phyloP scores from a whole-genome alignment of 169 alveolate species.

The Eimeria sp. region DNA sequence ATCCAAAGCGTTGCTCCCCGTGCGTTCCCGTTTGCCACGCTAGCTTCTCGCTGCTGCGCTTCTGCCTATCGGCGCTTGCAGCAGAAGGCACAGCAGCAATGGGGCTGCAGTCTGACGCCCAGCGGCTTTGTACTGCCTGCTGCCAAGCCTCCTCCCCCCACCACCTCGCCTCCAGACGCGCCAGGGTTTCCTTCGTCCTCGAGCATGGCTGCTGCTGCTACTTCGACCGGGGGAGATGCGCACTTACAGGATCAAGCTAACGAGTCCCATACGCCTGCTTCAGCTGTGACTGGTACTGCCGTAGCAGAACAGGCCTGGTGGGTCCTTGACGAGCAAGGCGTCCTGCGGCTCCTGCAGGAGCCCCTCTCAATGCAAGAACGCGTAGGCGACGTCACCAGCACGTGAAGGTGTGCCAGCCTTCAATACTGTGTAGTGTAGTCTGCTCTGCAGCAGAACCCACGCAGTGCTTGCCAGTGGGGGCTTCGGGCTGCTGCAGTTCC shows the following conservation, averaged over 20 bases:
- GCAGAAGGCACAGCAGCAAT: constrained; percentile 1
- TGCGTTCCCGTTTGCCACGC: constrained; percentile 47
- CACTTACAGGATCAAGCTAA: neutral
- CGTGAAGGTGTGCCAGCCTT: neutral
- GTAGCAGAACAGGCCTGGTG: constrained; percentile 18
- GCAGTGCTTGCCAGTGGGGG: neutral
- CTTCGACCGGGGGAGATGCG: neutral
- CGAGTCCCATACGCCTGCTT: neutral
- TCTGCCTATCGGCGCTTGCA: constrained; percentile 58
- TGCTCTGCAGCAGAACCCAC: neutral
- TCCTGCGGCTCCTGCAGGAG: constrained; percentile 59
- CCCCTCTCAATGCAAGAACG: constrained; percentile 66
- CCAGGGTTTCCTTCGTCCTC: neutral
- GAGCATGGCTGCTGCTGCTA: neutral
- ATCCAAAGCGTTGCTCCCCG: constrained; percentile 48
- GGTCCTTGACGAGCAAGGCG: constrained; percentile 68
- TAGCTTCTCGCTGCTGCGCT: constrained; percentile 61
- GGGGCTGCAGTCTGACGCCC: constrained; percentile 69
- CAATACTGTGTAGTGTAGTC: neutral
- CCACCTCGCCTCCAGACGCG: neutral
- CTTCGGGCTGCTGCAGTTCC: neutral
- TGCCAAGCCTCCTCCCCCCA: neutral
- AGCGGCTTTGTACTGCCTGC: neutral
- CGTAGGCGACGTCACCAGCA: constrained; percentile 26
- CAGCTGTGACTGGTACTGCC: neutral